Conservation (phyloP, 441 rosid species). For the Biscutella laevigata region DNA sequence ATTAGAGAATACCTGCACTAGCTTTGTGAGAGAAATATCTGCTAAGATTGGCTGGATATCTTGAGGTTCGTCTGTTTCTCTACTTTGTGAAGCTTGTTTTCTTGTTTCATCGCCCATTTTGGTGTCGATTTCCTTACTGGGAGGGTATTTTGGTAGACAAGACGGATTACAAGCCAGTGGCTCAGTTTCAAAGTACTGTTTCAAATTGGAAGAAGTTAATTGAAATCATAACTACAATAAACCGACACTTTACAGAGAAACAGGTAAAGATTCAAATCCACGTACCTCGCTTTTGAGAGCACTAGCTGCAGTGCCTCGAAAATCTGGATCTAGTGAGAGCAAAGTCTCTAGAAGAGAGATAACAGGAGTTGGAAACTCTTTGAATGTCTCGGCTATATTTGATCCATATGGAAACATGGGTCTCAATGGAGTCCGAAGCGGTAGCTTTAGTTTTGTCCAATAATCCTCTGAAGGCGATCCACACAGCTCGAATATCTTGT, state of each 20-base stretch:
- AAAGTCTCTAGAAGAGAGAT: slow-evolving; percentile 21
- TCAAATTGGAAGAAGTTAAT: neutral
- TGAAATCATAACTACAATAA: neutral
- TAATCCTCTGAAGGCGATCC: slow-evolving; percentile 25
- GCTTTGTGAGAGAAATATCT: neutral
- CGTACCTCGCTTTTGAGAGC: slow-evolving; percentile 25
- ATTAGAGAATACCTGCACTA: slow-evolving; percentile 16
- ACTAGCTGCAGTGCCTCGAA: slow-evolving; percentile 25
- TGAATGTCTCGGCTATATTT: slow-evolving; percentile 22
- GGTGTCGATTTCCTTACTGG: slow-evolving; percentile 54
- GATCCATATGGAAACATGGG: slow-evolving; percentile 22
- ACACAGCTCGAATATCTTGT: slow-evolving; percentile 25
- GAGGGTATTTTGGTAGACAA: slow-evolving; percentile 53
- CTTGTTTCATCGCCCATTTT: slow-evolving; percentile 36
- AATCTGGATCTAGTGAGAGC: slow-evolving; percentile 22
- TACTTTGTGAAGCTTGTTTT: slow-evolving; percentile 33
- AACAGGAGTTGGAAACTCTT: slow-evolving; percentile 16
- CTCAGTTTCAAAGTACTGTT: slow-evolving; percentile 47
- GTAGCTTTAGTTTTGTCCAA: slow-evolving; percentile 24
- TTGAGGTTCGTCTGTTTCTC: slow-evolving; percentile 4
- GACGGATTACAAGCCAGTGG: slow-evolving; percentile 63
- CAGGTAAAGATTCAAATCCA: neutral
- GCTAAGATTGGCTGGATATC: slow-evolving; percentile 4
- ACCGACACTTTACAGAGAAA: slow-evolving; percentile 31
- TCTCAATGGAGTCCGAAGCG: slow-evolving; percentile 9